These are phyloP conservation scores for Corymbia maculata DNA, from an alignment of 345 rosid species.

Conservation along the genomic window DNA sequence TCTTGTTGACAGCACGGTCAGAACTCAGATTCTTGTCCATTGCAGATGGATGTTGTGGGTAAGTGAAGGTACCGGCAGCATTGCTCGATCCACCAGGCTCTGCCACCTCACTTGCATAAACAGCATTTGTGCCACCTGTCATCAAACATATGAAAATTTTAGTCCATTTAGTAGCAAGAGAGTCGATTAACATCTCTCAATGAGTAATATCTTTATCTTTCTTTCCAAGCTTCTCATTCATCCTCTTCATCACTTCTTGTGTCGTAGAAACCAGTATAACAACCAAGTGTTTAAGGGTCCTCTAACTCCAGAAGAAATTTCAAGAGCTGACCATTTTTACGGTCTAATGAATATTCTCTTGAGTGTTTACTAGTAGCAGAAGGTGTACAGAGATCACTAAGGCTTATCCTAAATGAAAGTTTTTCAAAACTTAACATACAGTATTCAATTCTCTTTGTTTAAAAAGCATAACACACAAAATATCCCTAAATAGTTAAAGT, in stretches of 20 bases:
- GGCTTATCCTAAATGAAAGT: neutral
- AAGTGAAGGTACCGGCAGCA: constrained; percentile 30
- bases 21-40: constrained; percentile 39
- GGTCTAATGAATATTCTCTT: neutral
- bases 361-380: neutral
- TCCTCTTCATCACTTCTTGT: neutral
- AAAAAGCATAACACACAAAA: neutral
- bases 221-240: neutral
- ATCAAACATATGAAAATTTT: neutral
- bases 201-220: neutral
- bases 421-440: neutral
- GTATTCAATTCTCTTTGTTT: neutral
- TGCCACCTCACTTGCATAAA: constrained; percentile 32
- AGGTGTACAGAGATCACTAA: neutral
- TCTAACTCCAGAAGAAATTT: neutral
- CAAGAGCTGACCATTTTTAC: neutral
- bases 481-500: neutral
- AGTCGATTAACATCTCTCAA: neutral
- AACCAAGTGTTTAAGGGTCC: neutral
- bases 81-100: constrained; percentile 33
- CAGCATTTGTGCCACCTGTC: constrained; percentile 41
- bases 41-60: constrained; percentile 38
- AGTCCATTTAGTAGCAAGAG: neutral
- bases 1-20: constrained; percentile 39
- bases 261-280: neutral